Evolutionary conservation across 306 rosid species (phyloP).

Genomic region (Corylus americana): DNA sequence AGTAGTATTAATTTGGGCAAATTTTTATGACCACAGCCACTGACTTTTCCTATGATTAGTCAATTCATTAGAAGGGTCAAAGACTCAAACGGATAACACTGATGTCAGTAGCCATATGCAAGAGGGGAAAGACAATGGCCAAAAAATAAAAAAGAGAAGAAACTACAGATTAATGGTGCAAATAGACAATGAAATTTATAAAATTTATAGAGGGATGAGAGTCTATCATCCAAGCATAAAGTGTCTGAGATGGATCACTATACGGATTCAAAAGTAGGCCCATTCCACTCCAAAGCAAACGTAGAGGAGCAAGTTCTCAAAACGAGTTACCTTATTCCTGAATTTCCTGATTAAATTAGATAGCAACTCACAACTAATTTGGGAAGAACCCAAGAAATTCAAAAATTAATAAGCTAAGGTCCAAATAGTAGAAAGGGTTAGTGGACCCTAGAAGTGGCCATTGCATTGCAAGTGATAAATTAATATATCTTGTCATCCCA

Average conservation of each 20-base stretch:
- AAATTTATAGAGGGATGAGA: neutral
- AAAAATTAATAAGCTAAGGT: neutral
- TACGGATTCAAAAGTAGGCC: neutral
- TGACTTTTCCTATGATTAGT: neutral
- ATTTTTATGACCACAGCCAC: neutral
- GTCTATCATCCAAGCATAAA: neutral
- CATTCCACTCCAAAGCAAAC: neutral
- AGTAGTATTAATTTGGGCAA: neutral
- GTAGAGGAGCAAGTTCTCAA: neutral
- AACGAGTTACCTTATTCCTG: neutral
- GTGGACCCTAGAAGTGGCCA: neutral
- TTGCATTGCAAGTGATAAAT: neutral
- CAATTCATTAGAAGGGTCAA: neutral
- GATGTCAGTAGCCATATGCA: neutral
- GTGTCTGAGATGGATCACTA: neutral
- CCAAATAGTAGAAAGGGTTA: neutral
- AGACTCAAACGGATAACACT: neutral
- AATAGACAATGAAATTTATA: neutral
- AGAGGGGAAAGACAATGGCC: neutral
- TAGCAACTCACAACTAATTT: neutral
- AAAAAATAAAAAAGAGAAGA: neutral
- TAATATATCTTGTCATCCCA: neutral
- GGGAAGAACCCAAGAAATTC: neutral
- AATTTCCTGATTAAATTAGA: neutral
- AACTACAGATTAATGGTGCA: neutral